A percentile compares a stretch with the other conserved stretches of the same genome.
phyloP scores from a whole-genome alignment of 768 basidiomycete genomes.

The Krasilnikovozyma curviuscula region DNA sequence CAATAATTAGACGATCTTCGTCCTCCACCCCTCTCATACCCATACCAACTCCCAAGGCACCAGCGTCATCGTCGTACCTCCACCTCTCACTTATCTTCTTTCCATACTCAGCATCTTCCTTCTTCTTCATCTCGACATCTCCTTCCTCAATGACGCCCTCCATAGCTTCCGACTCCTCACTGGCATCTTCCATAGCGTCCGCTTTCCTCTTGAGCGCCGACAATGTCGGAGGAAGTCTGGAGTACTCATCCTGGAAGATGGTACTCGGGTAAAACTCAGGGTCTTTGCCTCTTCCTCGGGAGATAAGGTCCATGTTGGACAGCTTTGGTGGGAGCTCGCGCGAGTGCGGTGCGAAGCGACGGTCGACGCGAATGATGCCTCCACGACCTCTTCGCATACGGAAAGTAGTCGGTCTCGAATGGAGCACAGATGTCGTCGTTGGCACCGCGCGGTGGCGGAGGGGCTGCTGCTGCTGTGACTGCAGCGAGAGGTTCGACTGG shows the following conservation, averaged over 20 bases:
- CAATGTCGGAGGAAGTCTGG: background rate
- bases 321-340: background rate
- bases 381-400: slow-evolving; percentile 66
- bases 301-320: too few relatives aligned
- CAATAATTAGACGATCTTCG: slow-evolving; percentile 26
- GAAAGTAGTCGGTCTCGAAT: slow-evolving; percentile 28
- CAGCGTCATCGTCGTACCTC: slow-evolving; percentile 25
- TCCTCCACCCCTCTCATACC: slow-evolving; percentile 24
- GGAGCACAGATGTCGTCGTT: background rate
- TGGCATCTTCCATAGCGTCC: slow-evolving; percentile 9
- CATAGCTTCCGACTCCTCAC: slow-evolving; percentile 13
- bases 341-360: slow-evolving; percentile 29
- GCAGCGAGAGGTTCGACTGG: background rate
- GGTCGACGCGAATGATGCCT: slow-evolving; percentile 56
- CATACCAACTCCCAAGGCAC: slow-evolving; percentile 20
- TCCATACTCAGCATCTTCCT: slow-evolving; percentile 3
- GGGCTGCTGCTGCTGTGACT: background rate
- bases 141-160: slow-evolving; percentile 15
- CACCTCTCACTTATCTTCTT: slow-evolving; percentile 25
- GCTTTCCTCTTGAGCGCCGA: slow-evolving; percentile 2
- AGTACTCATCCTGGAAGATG: slow-evolving; percentile 9
- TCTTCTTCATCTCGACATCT: background rate
- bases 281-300: too few relatives aligned
- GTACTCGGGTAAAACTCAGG: too few relatives aligned
- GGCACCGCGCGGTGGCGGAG: too few relatives aligned